Base-by-base conservation (phyloP, 495 filamentous ascomycete species). In the Xylaria flabelliformis region DNA sequence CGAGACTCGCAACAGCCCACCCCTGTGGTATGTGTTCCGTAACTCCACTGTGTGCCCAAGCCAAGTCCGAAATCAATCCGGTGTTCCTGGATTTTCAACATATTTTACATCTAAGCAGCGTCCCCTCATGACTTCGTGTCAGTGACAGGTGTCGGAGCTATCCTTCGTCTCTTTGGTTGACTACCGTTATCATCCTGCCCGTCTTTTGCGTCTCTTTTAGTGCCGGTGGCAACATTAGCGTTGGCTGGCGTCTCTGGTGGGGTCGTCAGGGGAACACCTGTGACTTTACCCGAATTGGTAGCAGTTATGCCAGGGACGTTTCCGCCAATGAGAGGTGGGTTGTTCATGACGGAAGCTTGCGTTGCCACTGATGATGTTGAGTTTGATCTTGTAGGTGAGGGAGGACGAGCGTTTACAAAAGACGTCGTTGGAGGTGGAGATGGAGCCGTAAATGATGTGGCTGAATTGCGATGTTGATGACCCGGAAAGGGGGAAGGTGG, bases 301-400 rank as follows among this genome's bases (percentile, higher is more conserved):
- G 92, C 92, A 39, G 92, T 87, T 39, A 96, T 91, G 68, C 90
- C 85, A 0, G 93, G 93, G 26, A 97, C 87, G 73, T 86, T 90
- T 7, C 92, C 91, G 9, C 91, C 83, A 19, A 91, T 94, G 3
- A 93, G 88, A 0, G 92, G 91, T 13, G 94, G 93, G 72, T 97
- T 95, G 78, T 88, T 95, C 63, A 93, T 86, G 24, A 82, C 75
- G 1, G 85, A 86, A 15, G 82, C 70, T 56, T 85, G 83, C 0
- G 94, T 97, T 10, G 90, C 87, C 19, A 95, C 86, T n/a, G 94
- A 97, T 3, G 93, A 94, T 5, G 91, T 87, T 10, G 96, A 97
- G 72, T 92, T 97, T 1, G 94, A 95, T 51, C 95, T 85, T 2
- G 93, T 88, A 19, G 93, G 94, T 32, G 92, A 94, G 8, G 89